Evolutionary conservation across 495 filamentous ascomycete genomes (phyloP).

Genomic region (Poronia punctata): DNA sequence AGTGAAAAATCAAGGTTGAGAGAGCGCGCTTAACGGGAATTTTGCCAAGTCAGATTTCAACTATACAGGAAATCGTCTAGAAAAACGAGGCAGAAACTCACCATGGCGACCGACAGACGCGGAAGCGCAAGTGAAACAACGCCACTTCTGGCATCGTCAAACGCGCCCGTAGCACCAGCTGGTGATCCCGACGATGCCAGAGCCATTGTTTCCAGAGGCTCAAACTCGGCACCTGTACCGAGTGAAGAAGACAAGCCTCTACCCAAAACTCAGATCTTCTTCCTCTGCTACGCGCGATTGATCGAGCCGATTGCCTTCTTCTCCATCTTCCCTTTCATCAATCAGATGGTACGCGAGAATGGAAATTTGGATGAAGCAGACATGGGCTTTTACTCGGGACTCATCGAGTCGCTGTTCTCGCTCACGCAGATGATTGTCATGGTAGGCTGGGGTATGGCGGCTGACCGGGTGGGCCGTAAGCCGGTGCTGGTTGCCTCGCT

Average conservation of each 20-base stretch:
- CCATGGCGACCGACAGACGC: too few relatives aligned
- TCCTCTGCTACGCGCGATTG: slow-evolving; percentile 61
- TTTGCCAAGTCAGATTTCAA: too few relatives aligned
- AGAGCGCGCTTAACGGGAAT: too few relatives aligned
- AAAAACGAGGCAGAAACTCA: too few relatives aligned
- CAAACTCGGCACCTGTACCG: too few relatives aligned
- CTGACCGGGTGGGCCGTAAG: slow-evolving; percentile 62
- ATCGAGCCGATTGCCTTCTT: slow-evolving; percentile 72
- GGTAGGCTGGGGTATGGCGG: slow-evolving; percentile 52
- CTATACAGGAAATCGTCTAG: too few relatives aligned
- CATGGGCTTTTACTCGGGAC: slow-evolving; percentile 64
- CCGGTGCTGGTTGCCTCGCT: slow-evolving; percentile 59
- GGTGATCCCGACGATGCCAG: too few relatives aligned
- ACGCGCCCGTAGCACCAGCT: too few relatives aligned
- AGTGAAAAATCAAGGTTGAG: too few relatives aligned
- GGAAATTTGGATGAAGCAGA: slow-evolving; percentile 49
- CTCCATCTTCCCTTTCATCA: slow-evolving; percentile 68
- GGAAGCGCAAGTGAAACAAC: too few relatives aligned
- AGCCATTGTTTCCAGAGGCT: too few relatives aligned
- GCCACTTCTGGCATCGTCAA: too few relatives aligned
- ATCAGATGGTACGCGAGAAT: slow-evolving; percentile 58
- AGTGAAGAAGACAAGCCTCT: slow-evolving; percentile 45
- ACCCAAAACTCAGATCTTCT: slow-evolving; percentile 51
- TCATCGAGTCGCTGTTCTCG: slow-evolving; percentile 68
- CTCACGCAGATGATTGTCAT: slow-evolving; percentile 55